Evolutionary conservation across 129 eudicot genomes (phyloP).

Genomic region (Sambucus nigra): DNA sequence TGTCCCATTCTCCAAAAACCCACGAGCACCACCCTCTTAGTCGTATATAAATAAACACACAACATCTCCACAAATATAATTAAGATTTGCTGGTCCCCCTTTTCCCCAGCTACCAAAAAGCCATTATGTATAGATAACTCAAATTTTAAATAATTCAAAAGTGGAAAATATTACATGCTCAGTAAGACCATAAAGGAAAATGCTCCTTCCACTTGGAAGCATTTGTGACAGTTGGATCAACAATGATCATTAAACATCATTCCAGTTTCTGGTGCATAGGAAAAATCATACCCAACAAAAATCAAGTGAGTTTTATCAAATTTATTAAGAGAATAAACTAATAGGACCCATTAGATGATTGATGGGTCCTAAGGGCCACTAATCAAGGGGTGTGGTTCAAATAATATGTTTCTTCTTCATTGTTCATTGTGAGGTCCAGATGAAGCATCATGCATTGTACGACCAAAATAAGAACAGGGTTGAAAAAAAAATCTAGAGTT

Average conservation of each 20-base stretch:
- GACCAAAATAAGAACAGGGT: conserved; percentile 1
- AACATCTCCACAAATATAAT: conserved; percentile 20
- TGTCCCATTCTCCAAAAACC: conserved; percentile 67
- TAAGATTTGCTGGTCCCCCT: conserved; percentile 37
- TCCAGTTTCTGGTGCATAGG: background rate
- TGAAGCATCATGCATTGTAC: conserved; percentile 28
- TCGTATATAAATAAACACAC: conserved; percentile 8
- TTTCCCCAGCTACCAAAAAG: conserved; percentile 17
- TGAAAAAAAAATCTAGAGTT: background rate
- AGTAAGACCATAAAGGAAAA: background rate
- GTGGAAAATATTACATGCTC: conserved; percentile 4
- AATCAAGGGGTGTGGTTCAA: conserved; percentile 15
- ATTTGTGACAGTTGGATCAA: background rate
- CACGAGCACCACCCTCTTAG: conserved; percentile 46
- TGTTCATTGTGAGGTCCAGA: conserved; percentile 18
- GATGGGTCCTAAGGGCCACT: conserved; percentile 23
- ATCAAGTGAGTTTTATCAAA: background rate
- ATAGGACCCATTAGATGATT: background rate
- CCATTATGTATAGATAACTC: background rate
- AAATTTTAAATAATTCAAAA: background rate
- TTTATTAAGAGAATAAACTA: no score
- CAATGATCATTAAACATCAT: background rate
- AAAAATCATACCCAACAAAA: background rate
- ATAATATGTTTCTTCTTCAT: conserved; percentile 14
- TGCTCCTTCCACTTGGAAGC: background rate